A percentile compares a stretch with the other conserved stretches of the same genome.
Conservation (phyloP, 495 filamentous ascomycete genomes). For the Cetradonia linearis region DNA sequence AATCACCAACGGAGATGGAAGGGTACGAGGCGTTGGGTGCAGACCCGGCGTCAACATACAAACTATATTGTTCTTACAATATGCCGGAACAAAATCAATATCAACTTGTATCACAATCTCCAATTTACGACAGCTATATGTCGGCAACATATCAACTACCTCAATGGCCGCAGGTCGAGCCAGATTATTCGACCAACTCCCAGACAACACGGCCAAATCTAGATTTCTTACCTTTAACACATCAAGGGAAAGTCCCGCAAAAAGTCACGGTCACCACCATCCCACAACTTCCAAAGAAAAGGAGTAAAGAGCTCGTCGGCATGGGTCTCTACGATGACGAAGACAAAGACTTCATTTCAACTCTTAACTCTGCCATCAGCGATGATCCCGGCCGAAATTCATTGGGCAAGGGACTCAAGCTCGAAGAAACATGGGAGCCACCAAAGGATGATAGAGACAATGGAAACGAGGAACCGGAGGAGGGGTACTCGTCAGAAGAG, state of each 20-base stretch:
- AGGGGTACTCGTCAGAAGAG: slow-evolving; percentile 35
- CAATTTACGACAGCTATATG: slow-evolving; percentile 14
- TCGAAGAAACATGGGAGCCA: slow-evolving; percentile 78
- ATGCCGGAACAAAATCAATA: neutral
- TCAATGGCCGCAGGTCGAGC: slow-evolving; percentile 7
- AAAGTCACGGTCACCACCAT: neutral
- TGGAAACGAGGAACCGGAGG: slow-evolving; percentile 38
- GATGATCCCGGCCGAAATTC: slow-evolving; percentile 28
- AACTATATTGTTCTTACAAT: slow-evolving; percentile 4
- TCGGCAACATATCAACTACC: slow-evolving; percentile 13
- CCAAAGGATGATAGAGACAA: slow-evolving; percentile 48
- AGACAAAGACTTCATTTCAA: slow-evolving; percentile 32
- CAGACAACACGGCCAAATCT: slow-evolving; percentile 46
- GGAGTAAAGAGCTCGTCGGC: slow-evolving; percentile 64
- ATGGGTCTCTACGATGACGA: slow-evolving; percentile 75
- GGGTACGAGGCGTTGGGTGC: neutral
- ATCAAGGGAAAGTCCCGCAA: slow-evolving; percentile 26
- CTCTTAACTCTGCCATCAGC: slow-evolving; percentile 36
- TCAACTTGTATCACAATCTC: slow-evolving; percentile 5
- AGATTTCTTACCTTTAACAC: slow-evolving; percentile 41
- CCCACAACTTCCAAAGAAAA: slow-evolving; percentile 33
- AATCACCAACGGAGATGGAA: slow-evolving; percentile 1
- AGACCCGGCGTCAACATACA: neutral
- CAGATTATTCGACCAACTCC: neutral
- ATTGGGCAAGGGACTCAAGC: slow-evolving; percentile 63